Evolutionary conservation across 768 basidiomycete species (phyloP), one percentile per base, ranked within the genome.

Genomic region (Russula earlei): DNA sequence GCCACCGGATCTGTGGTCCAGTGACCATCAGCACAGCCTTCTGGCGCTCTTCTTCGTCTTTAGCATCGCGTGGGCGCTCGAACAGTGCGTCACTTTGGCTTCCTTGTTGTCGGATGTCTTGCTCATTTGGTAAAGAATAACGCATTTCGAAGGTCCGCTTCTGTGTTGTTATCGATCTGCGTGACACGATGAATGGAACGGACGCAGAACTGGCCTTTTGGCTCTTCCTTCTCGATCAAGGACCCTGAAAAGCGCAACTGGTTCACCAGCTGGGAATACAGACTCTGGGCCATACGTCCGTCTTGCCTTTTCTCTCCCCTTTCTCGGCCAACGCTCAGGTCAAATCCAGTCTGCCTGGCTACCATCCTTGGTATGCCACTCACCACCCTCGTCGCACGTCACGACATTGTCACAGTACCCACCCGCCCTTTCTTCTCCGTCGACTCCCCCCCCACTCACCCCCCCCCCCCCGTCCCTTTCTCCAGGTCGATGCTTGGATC

Each of bases 181-280:
- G 1, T 2, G 31, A n/a, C 17, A 29, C 2, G 1, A 24, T 41
- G 14, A 34, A 38, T 10, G n/a, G 12, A 19, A 24, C 36, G 36
- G 22, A 41, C 15, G 7, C 48, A 88, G 87, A 89, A 66, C 75
- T 91, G 14, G 74, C 82, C 0, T 91, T 90, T 64, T 91, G 89
- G 89, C 65, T 91, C 27, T 91, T 91, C 67, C 76, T 91, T 20
- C 75, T 89, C 29, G 79, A 88, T 60, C 88, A 90, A 69, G 84
- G 84, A 4, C 84, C n/a, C 84, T 0, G 70, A 74, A 42, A 79
- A 82, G 64, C 79, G 82, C 4, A 74, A 80, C 31, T 91, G 89
- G 89, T 91, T 91, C 67, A 72, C 79, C 22, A 87, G 87, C 66
- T 82, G 81, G 79, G 87, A 91, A 68, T 91, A 83, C 67, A 75